Percentiles rank a stretch among this genome's conserved stretches.
phyloP scores from a whole-genome alignment of 208 protist species.

The Chromosphaera perkinsii region DNA sequence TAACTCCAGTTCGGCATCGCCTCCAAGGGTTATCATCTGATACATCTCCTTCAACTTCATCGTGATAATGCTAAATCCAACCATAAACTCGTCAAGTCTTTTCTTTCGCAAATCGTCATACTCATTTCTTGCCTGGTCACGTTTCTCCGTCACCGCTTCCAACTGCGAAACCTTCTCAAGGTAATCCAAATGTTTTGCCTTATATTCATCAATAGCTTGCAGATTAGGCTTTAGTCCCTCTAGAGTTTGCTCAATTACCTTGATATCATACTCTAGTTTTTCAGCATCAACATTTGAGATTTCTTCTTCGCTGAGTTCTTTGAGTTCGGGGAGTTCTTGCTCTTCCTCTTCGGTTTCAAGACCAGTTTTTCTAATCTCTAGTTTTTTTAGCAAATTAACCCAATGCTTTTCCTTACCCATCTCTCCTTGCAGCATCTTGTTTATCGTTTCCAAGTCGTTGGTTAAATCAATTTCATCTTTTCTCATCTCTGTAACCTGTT shows the following conservation, averaged over 20 bases:
- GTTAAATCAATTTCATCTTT: no score
- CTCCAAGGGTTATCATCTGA: slow-evolving; percentile 96
- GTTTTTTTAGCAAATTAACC: no score
- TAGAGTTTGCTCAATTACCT: slow-evolving; percentile 59
- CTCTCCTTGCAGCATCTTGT: no score
- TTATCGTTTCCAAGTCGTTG: no score
- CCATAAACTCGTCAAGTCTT: slow-evolving; percentile 91
- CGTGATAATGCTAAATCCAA: slow-evolving; percentile 91
- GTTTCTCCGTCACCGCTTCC: slow-evolving; percentile 46
- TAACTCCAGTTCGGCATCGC: slow-evolving; percentile 99
- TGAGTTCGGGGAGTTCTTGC: neutral
- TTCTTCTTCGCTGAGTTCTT: slow-evolving; percentile 11
- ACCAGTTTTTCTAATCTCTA: no score
- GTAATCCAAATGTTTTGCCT: slow-evolving; percentile 68
- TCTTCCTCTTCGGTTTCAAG: no score
- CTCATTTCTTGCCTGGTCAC: slow-evolving; percentile 67
- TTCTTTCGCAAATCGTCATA: slow-evolving; percentile 67
- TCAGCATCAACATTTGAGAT: slow-evolving; percentile 16
- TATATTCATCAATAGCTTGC: slow-evolving; percentile 80
- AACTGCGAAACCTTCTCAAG: slow-evolving; percentile 41
- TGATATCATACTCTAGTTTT: no score
- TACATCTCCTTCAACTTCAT: slow-evolving; percentile 98
- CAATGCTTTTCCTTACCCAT: no score
- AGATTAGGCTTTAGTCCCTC: slow-evolving; percentile 84
- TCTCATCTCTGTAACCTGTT: no score